Evolutionary conservation across 768 basidiomycete genomes (phyloP), one percentile per base, ranked within the genome.

Genomic region (Mycena alexandri): DNA sequence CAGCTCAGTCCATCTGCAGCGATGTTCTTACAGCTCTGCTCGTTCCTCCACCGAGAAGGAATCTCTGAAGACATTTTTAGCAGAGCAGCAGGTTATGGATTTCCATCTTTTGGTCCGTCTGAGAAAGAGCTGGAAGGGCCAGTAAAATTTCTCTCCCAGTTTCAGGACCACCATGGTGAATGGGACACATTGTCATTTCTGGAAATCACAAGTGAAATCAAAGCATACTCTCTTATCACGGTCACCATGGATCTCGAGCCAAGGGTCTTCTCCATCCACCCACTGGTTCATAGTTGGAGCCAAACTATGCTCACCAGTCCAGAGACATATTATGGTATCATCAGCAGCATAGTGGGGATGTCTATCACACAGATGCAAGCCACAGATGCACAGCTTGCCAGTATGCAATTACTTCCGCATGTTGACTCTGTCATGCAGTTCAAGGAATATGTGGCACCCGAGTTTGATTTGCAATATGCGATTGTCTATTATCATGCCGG

Each of bases 41-140:
- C 51, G 9, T 34, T 29, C 51, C 24, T 52, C 9, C 51, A 52
- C 24, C 14, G 25, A 17, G 11, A 29, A 33, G 51, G 51, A 33
- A 52, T 52, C 24, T 52, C 51, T 3, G 51, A 52, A 25, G 29
- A 52, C 14, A 52, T 52, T 5, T 52, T 52, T 24, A 52, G 17
- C 24, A 33, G 13, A 29, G 51, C 51, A 17, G 5, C 25, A 19
- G 5, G 24, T 3, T 33, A 52, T 9, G n/a, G 7, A 24, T n/a
- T 48, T 24, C 21, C n/a, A 48, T 12, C 21, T 3, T 22, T 24
- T 12, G 21, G 47, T 12, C 47, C n/a, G 9, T 48, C 21, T 3
- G 5, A 22, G 3, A 7, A 12, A 12, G 21, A 48, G 11, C 38
- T 38, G 5, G 22, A 48, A n/a, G 21, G 22, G n/a, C 22, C 12